Base-by-base conservation (phyloP, 2,329 filamentous ascomycete genomes). In the Colletotrichum tanaceti region DNA sequence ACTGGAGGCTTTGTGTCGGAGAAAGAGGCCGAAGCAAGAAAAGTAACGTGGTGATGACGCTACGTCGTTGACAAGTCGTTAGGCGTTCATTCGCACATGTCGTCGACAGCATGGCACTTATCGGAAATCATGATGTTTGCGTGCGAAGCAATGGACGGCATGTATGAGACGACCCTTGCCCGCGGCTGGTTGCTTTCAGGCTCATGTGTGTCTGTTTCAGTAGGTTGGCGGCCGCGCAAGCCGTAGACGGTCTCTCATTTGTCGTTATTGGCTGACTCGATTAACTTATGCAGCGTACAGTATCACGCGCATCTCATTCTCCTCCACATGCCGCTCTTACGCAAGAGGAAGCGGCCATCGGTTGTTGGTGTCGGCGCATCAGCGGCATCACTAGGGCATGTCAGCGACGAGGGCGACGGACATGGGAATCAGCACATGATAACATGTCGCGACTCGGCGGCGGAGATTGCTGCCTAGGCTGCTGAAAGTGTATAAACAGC, bases 31-130 rank as follows among this genome's bases (percentile, higher is more conserved):
- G 73, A 74, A 28, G 67, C 70, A 9, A 63, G 72, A 10, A 73
- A 71, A 18, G 72, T 73, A 1, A 70, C 70, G 2, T 73, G 72
- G 72, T 74, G 71, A 71, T 73, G 72, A n/a, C 74, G 73, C 18
- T 74, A 71, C 20, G 65, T 71, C 0, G 59, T 74, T 13, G 74
- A 74, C 9, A 74, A 73, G 14, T 50, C 59, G 4, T 20, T 71
- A 3, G 67, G 70, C 0, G 62, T 60, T 22, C 67, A 72, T 20
- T 68, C 67, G 22, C 70, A 68, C 10, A 70, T 71, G 11, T 60
- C 66, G 18, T 70, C 54, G 3, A 63, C 61, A 18, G 69, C 73
- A 1, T 62, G 65, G 14, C 71, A 70, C 13, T 64, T 72, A 0
- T 72, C 71, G 0, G 72, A 73, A n/a, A 60, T 22, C 1, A 71